These are phyloP conservation scores for Massariosphaeria phaeospora DNA, from an alignment of 495 filamentous ascomycete species.

Conservation along the genomic window DNA sequence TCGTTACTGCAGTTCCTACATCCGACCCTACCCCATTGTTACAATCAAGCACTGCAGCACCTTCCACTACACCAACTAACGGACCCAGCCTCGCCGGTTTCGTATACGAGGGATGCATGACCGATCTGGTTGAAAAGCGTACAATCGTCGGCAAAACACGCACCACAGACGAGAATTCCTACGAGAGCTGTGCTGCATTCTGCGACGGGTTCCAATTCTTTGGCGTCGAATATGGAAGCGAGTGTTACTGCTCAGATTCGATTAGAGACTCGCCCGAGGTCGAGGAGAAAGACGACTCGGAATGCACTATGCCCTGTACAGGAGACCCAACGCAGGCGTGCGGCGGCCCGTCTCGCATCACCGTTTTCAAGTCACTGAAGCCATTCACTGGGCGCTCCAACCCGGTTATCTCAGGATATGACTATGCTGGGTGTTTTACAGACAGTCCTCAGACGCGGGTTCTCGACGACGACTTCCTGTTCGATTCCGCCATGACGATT, in stretches of 20 bases:
- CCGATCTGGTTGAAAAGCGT: slow-evolving; percentile 27
- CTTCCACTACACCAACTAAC: slow-evolving; percentile 1
- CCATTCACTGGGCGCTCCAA: slow-evolving; percentile 1
- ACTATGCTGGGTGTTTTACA: slow-evolving; percentile 19
- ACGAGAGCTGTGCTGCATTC: slow-evolving; percentile 25
- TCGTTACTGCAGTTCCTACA: not conserved
- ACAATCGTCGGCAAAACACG: slow-evolving; percentile 15
- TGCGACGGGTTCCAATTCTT: slow-evolving; percentile 32
- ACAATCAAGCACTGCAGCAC: slow-evolving; percentile 1
- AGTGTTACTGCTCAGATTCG: slow-evolving; percentile 33
- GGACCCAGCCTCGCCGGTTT: slow-evolving; percentile 26
- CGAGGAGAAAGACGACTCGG: slow-evolving; percentile 17
- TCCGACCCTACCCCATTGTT: slow-evolving; percentile 1
- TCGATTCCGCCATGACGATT: slow-evolving; percentile 21
- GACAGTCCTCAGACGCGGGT: slow-evolving; percentile 6
- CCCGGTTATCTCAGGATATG: slow-evolving; percentile 16
- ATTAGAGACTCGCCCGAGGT: slow-evolving; percentile 11
- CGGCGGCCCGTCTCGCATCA: slow-evolving; percentile 23
- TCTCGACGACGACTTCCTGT: slow-evolving; percentile 4
- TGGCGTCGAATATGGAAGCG: slow-evolving; percentile 32
- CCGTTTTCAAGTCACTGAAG: slow-evolving; percentile 16
- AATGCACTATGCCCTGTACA: slow-evolving; percentile 51
- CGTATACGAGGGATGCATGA: slow-evolving; percentile 37
- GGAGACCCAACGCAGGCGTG: slow-evolving; percentile 36
- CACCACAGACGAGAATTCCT: slow-evolving; percentile 13